Evolutionary conservation across 352 stramenopile genomes (phyloP).

Genomic region (Phytophthora megakarya): DNA sequence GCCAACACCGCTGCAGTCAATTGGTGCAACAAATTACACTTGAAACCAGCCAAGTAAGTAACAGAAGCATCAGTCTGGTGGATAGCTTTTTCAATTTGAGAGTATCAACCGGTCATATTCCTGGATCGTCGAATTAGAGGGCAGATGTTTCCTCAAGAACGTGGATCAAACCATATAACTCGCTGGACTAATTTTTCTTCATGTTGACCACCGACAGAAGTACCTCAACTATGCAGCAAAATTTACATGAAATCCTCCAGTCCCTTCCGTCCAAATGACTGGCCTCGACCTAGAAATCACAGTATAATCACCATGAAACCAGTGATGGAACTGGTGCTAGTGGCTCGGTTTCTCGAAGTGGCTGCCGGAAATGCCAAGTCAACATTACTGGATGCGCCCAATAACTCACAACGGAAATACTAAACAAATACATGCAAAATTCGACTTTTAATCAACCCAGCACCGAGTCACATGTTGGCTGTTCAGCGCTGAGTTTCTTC

Average conservation of each 20-base stretch:
- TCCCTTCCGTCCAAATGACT: conserved; percentile 22
- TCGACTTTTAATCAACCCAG: conserved; percentile 17
- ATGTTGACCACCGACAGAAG: conserved; percentile 1
- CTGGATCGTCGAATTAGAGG: conserved; percentile 28
- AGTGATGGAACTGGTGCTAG: conserved; percentile 11
- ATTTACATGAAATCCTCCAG: conserved; percentile 24
- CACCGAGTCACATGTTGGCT: conserved; percentile 36
- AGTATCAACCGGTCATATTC: conserved; percentile 15
- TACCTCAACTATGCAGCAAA: conserved; percentile 15
- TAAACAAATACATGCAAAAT: conserved; percentile 6
- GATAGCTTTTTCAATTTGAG: conserved; percentile 27
- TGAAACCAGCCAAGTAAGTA: conserved; percentile 38
- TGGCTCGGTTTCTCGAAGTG: conserved; percentile 4
- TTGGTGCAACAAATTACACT: conserved; percentile 25
- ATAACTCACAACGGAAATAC: conserved; percentile 6
- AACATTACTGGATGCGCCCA: conserved; percentile 18
- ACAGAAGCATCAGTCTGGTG: conserved; percentile 27
- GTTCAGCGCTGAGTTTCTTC: conserved; percentile 33
- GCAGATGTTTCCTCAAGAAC: conserved; percentile 30
- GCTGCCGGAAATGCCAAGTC: neutral
- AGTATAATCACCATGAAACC: conserved; percentile 6
- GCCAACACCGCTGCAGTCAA: conserved; percentile 32
- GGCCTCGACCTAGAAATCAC: conserved; percentile 6
- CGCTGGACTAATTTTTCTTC: conserved; percentile 26
- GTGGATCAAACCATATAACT: conserved; percentile 12